A percentile compares a stretch with the other conserved stretches of the same genome.
These are phyloP conservation scores for Eucalyptus microcorys DNA, from an alignment of 345 rosid species.

Conservation along the genomic window DNA sequence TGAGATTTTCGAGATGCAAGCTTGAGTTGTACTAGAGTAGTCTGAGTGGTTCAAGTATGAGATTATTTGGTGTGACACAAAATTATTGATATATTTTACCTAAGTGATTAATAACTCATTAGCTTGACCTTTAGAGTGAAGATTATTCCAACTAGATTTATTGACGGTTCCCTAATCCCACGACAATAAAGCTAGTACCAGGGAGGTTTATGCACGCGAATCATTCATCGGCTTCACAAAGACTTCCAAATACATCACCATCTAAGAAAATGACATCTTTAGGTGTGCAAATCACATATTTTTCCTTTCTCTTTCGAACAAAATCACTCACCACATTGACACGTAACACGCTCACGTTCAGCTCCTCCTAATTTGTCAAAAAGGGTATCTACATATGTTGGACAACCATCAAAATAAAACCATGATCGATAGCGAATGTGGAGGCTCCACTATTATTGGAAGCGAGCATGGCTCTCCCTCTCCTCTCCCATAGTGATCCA, in stretches of 20 bases:
- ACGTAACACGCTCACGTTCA: not conserved
- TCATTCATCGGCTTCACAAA: not conserved
- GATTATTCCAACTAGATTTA: not conserved
- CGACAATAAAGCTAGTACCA: not conserved
- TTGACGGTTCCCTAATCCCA: fast-evolving
- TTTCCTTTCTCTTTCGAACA: not conserved
- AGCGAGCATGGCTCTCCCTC: not conserved
- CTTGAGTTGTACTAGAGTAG: not conserved
- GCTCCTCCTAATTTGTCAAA: not conserved
- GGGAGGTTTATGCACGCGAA: fast-evolving
- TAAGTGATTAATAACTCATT: not conserved
- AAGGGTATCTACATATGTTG: not conserved
- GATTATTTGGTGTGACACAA: not conserved
- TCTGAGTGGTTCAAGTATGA: not conserved
- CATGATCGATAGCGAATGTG: not conserved
- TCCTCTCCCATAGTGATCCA: not conserved
- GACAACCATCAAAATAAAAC: not conserved
- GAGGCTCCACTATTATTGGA: not conserved
- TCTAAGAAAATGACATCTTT: not conserved
- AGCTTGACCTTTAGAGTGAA: not conserved
- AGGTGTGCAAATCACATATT: not conserved
- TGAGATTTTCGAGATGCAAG: not conserved
- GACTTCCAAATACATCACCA: not conserved
- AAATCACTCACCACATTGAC: not conserved
- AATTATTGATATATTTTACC: not conserved